Evolutionary conservation across 2,329 filamentous ascomycete species (phyloP).

Genomic region (Epichloe gansuensis): DNA sequence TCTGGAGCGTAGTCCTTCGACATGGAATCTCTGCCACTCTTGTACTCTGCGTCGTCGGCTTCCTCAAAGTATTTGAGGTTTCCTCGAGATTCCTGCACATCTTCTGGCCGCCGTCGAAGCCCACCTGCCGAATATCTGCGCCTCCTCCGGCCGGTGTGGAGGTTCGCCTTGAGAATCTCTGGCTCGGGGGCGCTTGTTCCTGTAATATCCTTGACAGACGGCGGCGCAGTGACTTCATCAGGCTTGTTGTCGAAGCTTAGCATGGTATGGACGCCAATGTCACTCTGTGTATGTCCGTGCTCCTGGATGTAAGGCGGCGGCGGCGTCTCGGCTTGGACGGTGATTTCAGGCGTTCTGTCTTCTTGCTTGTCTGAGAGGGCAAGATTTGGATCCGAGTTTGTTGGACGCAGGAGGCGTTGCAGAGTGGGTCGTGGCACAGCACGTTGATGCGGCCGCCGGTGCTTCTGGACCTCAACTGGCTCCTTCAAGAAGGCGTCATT

Average conservation of each 20-base stretch:
- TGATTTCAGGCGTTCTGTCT: background rate
- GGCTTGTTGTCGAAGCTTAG: slow-evolving; percentile 18
- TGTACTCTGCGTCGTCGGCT: slow-evolving; percentile 71
- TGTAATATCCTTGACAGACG: slow-evolving; percentile 40
- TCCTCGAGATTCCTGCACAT: slow-evolving; percentile 58
- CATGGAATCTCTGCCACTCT: slow-evolving; percentile 16
- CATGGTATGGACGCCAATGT: slow-evolving; percentile 18
- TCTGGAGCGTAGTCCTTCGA: background rate
- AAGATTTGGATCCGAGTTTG: slow-evolving; percentile 32
- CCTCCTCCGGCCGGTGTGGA: slow-evolving; percentile 33
- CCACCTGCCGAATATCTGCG: slow-evolving; percentile 82
- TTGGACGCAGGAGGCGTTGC: slow-evolving; percentile 31
- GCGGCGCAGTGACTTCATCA: slow-evolving; percentile 22
- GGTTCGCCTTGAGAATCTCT: slow-evolving; percentile 35
- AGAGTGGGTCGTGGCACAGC: slow-evolving; percentile 43
- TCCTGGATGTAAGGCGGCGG: background rate
- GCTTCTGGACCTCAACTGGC: slow-evolving; percentile 66
- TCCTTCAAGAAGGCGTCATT: slow-evolving; percentile 83
- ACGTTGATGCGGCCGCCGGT: slow-evolving; percentile 57
- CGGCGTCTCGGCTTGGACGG: background rate
- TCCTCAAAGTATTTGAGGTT: slow-evolving; percentile 84
- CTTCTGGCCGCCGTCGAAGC: slow-evolving; percentile 57
- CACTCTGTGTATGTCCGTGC: slow-evolving; percentile 13
- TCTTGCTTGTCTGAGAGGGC: background rate
- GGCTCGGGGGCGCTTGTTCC: slow-evolving; percentile 54